A percentile compares a stretch with the other conserved stretches of the same genome.
phyloP scores from a whole-genome alignment of 1,284 basidiomycete species.

The Inonotus hispidus region DNA sequence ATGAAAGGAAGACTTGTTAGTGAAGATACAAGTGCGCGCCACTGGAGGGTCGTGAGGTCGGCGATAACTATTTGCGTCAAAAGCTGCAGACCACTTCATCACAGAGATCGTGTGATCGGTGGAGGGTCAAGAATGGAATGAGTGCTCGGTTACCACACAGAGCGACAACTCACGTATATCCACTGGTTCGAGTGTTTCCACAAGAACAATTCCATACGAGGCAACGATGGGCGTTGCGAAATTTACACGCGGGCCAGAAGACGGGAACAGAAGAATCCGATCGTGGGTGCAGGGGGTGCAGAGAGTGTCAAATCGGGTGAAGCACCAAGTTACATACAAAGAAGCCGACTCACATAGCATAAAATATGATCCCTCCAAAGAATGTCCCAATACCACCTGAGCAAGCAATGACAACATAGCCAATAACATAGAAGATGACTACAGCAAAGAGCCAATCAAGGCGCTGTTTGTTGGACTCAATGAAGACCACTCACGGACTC shows the following conservation, averaged over 20 bases:
- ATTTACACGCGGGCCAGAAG: too few relatives aligned
- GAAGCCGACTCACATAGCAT: constrained; percentile 41
- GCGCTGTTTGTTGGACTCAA: neutral
- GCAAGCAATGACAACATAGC: constrained; percentile 39
- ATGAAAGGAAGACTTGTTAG: constrained; percentile 67
- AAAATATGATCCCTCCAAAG: constrained; percentile 50
- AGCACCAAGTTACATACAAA: neutral
- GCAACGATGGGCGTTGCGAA: neutral
- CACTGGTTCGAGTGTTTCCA: neutral
- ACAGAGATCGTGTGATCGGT: too few relatives aligned
- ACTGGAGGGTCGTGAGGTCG: constrained; percentile 75
- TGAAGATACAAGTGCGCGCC: constrained; percentile 67
- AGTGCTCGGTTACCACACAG: too few relatives aligned
- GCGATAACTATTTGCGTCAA: constrained; percentile 74
- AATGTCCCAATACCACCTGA: constrained; percentile 36
- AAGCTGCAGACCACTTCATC: constrained; percentile 55
- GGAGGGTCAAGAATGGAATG: too few relatives aligned
- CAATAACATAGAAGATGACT: constrained; percentile 53
- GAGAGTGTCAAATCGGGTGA: neutral
- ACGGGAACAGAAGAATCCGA: too few relatives aligned
- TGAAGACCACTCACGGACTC: constrained; percentile 48
- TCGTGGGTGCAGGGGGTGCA: too few relatives aligned
- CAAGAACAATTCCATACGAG: neutral
- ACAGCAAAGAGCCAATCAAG: neutral
- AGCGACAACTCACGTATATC: neutral